phyloP scores from a whole-genome alignment of 352 stramenopile genomes.

The Thraustochytrium sp. region DNA sequence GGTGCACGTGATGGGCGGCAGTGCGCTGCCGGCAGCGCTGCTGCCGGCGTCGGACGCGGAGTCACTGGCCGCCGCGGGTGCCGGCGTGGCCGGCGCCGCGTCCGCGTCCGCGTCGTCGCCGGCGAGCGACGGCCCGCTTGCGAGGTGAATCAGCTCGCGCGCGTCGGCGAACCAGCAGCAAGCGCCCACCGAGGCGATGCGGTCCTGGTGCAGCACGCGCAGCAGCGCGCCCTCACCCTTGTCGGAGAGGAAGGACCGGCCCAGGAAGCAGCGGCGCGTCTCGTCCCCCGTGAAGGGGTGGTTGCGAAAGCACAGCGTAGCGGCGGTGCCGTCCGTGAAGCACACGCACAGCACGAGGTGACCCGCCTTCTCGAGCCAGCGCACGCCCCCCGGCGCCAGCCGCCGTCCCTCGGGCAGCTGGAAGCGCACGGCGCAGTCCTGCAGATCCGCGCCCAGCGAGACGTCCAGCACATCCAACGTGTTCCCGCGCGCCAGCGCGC shows the following conservation, averaged over 20 bases:
- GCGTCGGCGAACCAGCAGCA: slow-evolving; percentile 20
- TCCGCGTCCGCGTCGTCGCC: too few relatives aligned
- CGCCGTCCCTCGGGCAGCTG: not conserved
- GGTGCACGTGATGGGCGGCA: not conserved
- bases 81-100: too few relatives aligned
- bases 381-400: not conserved
- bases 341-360: not conserved
- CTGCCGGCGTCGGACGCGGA: not conserved
- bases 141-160: not conserved
- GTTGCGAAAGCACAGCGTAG: not conserved
- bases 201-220: not conserved
- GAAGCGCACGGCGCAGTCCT: slow-evolving; percentile 4
- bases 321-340: not conserved
- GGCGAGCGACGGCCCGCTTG: not conserved
- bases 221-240: not conserved
- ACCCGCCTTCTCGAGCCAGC: not conserved
- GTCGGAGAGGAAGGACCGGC: not conserved
- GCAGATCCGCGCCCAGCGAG: not conserved
- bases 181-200: not conserved
- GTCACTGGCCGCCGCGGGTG: not conserved
- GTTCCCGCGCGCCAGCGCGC: not conserved
- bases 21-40: not conserved
- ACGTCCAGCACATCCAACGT: not conserved
- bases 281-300: not conserved
- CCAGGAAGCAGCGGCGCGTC: not conserved